Conservation (phyloP, 805 yeast species). For the Phaffomyces thermotolerans region DNA sequence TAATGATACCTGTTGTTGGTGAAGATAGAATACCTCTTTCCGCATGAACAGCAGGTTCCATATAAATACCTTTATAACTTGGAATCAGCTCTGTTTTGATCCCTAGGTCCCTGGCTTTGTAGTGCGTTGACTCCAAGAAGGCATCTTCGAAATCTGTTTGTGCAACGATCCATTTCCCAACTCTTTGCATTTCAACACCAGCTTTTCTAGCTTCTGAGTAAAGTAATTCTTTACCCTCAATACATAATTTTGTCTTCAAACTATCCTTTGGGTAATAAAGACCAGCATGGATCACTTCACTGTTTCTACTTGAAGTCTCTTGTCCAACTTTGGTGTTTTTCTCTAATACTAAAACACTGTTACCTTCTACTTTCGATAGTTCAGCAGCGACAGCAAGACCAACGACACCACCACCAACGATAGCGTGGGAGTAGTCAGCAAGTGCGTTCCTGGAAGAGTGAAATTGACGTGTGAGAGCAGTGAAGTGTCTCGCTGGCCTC, state of each 20-base stretch:
- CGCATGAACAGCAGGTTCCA: slow-evolving; percentile 67
- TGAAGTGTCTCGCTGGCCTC: background rate
- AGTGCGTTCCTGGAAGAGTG: slow-evolving; percentile 5
- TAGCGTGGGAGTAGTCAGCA: slow-evolving; percentile 58
- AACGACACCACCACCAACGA: slow-evolving; percentile 80
- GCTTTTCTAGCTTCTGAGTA: slow-evolving; percentile 39
- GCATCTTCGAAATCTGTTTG: slow-evolving; percentile 59
- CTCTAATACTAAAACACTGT: slow-evolving; percentile 60
- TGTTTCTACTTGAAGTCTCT: slow-evolving; percentile 84
- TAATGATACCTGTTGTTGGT: slow-evolving; percentile 79
- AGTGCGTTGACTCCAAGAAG: slow-evolving; percentile 46
- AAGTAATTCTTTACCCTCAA: slow-evolving; percentile 64
- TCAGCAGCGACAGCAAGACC: slow-evolving; percentile 79
- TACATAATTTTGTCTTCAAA: slow-evolving; percentile 62
- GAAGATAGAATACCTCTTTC: slow-evolving; percentile 55
- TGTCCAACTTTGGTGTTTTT: slow-evolving; percentile 58
- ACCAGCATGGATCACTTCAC: slow-evolving; percentile 93
- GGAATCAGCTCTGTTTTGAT: slow-evolving; percentile 56
- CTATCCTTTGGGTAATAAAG: slow-evolving; percentile 68
- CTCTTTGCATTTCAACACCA: slow-evolving; percentile 51
- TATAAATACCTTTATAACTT: slow-evolving; percentile 32
- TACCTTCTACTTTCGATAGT: slow-evolving; percentile 38
- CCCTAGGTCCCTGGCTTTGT: slow-evolving; percentile 41
- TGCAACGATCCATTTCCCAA: slow-evolving; percentile 89
- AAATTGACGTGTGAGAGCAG: slow-evolving; percentile 7